Evolutionary conservation across 805 yeast genomes (phyloP), one percentile per base, ranked within the genome.

Genomic region (Barnettozyma salicaria): DNA sequence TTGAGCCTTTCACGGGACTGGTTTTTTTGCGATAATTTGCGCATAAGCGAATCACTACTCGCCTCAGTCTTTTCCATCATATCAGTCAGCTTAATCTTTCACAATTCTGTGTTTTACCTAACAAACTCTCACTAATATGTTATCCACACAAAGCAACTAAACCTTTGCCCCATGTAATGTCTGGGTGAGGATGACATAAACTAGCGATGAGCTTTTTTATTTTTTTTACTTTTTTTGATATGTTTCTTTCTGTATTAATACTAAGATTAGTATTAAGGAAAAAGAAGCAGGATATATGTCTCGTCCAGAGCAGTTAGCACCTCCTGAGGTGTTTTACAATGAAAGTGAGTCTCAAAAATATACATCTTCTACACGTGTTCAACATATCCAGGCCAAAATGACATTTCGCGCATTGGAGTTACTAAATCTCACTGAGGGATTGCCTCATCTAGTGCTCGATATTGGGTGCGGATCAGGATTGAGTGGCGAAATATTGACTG

Each of bases 351-450:
- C 97, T 0, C 68, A 70, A 46, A 92, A 92, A 55, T 92, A 92
- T 60, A 92, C 97, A 0, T 70, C 82, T 3, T 85, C 95, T 5
- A 83, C 96, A 5, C 92, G 98, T 70, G 96, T 92, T 34, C 98
- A 92, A 65, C 96, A 89, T 57, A 92, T 92, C 53, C 98, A 92
- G 62, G 97, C 97, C 3, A 84, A 86, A 58, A 92, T 92, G 98
- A 88, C 98, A 0, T 69, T 90, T 30, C 71, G 98, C 50, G 96
- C 97, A 0, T 65, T 92, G 32, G 98, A 92, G 51, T 67, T 92
- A 25, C 64, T 92, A 39, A 85, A 88, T 57, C 62, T 92, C 27
- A 81, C 83, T 21, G 40, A 42, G 12, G 34, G 75, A 76, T 2
- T 66, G 63, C 21, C 62, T 25, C 82, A 85, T 49, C 80, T 79